Percentiles rank a stretch among this genome's conserved stretches.
phyloP scores from a whole-genome alignment of 1,139 yeast species.

The Lodderomyces jiufengensis region DNA sequence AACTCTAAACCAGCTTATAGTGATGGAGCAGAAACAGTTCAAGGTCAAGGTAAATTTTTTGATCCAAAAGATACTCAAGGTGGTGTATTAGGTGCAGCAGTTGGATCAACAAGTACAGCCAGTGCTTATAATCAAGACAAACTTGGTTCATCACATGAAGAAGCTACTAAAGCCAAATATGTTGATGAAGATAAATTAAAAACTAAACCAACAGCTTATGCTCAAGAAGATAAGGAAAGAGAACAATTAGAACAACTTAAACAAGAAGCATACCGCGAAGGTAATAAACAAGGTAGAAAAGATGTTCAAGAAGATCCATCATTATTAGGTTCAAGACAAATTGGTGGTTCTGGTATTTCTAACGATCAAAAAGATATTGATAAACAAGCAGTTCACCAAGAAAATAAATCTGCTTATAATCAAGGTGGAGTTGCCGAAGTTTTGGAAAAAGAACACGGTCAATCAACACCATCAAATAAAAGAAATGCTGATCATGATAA shows the following conservation, averaged over 20 bases:
- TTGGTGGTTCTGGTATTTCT: slow-evolving; percentile 5
- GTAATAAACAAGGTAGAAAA: slow-evolving; percentile 10
- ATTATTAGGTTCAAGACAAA: slow-evolving; percentile 5
- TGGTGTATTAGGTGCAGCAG: slow-evolving; percentile 10
- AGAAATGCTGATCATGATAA: slow-evolving; percentile 1
- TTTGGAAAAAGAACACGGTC: slow-evolving; percentile 10
- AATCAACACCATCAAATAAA: slow-evolving; percentile 1
- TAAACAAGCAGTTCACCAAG: slow-evolving; percentile 23
- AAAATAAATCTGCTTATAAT: slow-evolving; percentile 32
- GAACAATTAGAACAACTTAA: slow-evolving; percentile 15
- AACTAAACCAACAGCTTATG: slow-evolving; percentile 29
- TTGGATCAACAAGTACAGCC: slow-evolving; percentile 7
- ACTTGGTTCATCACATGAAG: slow-evolving; percentile 2
- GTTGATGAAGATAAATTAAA: slow-evolving; percentile 23
- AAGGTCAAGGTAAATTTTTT: slow-evolving; percentile 33
- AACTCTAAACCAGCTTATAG: slow-evolving; percentile 27
- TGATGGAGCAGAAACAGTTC: slow-evolving; percentile 24
- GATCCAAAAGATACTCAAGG: slow-evolving; percentile 33
- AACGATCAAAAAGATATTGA: slow-evolving; percentile 14
- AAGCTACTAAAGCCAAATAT: slow-evolving; percentile 23
- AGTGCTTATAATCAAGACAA: slow-evolving; percentile 16
- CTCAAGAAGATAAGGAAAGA: slow-evolving; percentile 15
- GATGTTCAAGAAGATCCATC: slow-evolving; percentile 7
- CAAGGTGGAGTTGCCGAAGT: slow-evolving; percentile 22
- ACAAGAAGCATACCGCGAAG: slow-evolving; percentile 16